Evolutionary conservation across 768 basidiomycete genomes (phyloP), one percentile per base, ranked within the genome.

Genomic region (Leucogyrophana mollusca): DNA sequence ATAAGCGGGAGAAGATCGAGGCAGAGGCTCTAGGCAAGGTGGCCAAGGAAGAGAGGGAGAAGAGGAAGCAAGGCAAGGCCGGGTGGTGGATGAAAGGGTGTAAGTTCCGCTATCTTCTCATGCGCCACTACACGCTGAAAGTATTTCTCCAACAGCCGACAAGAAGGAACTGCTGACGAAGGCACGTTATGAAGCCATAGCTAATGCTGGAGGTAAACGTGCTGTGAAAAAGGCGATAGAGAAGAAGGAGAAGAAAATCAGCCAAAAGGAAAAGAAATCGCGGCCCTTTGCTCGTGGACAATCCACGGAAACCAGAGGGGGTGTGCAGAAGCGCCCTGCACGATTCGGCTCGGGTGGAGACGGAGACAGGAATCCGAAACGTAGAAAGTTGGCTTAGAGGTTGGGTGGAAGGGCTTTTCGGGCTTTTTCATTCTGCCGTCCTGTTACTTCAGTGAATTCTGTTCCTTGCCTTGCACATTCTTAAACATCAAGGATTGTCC

Each of bases 191-290:
- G 85, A 93, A 20, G 86, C 86, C 6, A 73, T 94, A 34, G 84
- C 87, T 4, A 76, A 77, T 14, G 71, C 78, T 46, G 93, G 92
- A 4, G 93, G 94, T 7, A 82, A 80, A 53, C 68, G 74, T 3
- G 90, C 91, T 1, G 88, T 94, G 43, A 90, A 87, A 61, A 93
- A 87, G 66, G 90, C 82, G 4, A 82, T 95, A 22, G 90, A 90
- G 56, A 94, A 89, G 77, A 93, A 83, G 64, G 83, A 89, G 66
- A 90, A 81, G 65, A 95, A 94, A 73, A 71, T 85, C 16, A 77
- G 77, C 41, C 90, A 92, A 65, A 93, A 88, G 65, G 94, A 95
- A 73, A 95, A 94, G 68, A 87, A 80, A 57, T 83, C 78, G 46
- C 72, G 91, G 43, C 94, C 94, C 10, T 85, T 83, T 61, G 59